phyloP scores from a whole-genome alignment of 225 moss, liverwort and hornwort species.

The Sphagnum contortum region DNA sequence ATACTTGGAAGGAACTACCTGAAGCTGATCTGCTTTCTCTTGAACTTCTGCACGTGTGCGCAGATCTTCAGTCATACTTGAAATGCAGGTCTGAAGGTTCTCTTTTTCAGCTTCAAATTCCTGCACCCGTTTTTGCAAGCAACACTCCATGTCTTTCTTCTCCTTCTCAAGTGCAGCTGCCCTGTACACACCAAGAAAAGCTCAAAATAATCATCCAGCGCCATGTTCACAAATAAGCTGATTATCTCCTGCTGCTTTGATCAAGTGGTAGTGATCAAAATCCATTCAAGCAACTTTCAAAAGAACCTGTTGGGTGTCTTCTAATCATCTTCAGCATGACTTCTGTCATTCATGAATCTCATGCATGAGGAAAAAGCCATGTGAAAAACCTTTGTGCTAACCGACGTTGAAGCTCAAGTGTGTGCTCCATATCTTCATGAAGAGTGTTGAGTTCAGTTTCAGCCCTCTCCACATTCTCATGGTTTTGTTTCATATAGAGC shows the following conservation, averaged over 20 bases:
- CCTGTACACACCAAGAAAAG: conserved; percentile 32
- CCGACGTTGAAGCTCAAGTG: conserved; percentile 87
- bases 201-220: not conserved
- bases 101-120: conserved; percentile 79
- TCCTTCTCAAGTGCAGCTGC: conserved; percentile 92
- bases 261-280: too few species aligned
- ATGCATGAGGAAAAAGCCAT: too few species aligned
- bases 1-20: conserved; percentile 29
- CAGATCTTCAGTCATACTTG: conserved; percentile 62
- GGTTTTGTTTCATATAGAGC: conserved; percentile 96
- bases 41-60: conserved; percentile 50
- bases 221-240: not conserved
- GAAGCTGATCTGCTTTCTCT: conserved; percentile 51
- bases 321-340: too few species aligned
- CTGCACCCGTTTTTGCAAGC: conserved; percentile 57
- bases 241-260: too few species aligned
- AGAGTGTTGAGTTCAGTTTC: conserved; percentile 89
- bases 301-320: too few species aligned
- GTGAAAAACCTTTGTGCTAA: conserved; percentile 69
- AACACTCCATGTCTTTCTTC: conserved; percentile 74
- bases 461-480: conserved; percentile 96
- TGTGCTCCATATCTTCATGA: conserved; percentile 99
- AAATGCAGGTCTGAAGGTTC: conserved; percentile 55
- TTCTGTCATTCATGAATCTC: too few species aligned
- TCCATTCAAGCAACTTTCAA: too few species aligned